Base-by-base conservation (phyloP, 2,329 filamentous ascomycete genomes). In the Colletotrichum salicis region DNA sequence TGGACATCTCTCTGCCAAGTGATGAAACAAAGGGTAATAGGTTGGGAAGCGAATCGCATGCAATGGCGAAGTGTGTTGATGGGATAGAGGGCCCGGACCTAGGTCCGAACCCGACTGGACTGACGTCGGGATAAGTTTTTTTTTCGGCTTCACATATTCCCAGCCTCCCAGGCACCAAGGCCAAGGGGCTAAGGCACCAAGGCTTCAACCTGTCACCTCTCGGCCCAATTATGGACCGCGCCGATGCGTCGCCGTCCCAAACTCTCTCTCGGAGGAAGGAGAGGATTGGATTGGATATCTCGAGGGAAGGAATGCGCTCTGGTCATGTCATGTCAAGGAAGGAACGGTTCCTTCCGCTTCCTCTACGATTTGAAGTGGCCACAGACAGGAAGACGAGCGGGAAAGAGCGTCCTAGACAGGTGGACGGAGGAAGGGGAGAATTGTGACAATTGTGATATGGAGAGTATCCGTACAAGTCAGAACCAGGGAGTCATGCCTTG, bases 51-150 rank as follows among this genome's bases (percentile, higher is more conserved):
- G 63, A 56, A 60, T 67, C 56, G 56, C 56, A 66, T 57, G 48
- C 63, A 51, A 24, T 22, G 48, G 51, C 19, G 55, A 56, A 31
- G 29, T 66, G 41, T 59, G 56, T 61, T 66, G 48, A 33, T 48
- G 57, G 24, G n/a, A 33, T 27, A 45, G 19, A 57, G 48, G 57
- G 48, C 5, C 48, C 67, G 67, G 67, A 67, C 63, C 19, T 35
- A 67, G 51, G 63, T 51, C 63, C 56, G 67, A 55, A 61, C 33
- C 29, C 48, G 67, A 61, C 67, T 66, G 41, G 64, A 27, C 29
- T 70, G 67, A 67, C 35, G 67, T 70, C 67, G 56, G 56, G 63
- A 56, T 70, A 70, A 61, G 67, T 70, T 70, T 67, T 55, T 55
- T 29, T 51, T 55, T 48, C n/a, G 24, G 41, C 13, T 24, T 59